phyloP scores from a whole-genome alignment of 257 asterid genomes.

The Buddleja alternifolia region DNA sequence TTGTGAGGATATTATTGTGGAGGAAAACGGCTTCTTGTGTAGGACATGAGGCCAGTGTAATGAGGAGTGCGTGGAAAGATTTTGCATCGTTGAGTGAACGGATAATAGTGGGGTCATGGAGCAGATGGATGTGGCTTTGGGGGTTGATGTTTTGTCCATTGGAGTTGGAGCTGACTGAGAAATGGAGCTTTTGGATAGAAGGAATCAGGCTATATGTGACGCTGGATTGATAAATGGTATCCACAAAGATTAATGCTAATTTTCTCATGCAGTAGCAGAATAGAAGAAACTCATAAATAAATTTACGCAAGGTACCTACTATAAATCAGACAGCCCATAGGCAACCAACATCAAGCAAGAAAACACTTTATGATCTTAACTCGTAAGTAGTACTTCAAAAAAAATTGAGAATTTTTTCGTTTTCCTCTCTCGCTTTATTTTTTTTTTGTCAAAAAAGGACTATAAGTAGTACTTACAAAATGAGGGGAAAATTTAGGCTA shows the following conservation, averaged over 20 bases:
- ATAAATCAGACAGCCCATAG: too few relatives aligned
- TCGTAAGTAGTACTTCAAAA: too few relatives aligned
- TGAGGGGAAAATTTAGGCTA: too few relatives aligned
- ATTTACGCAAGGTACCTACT: too few relatives aligned
- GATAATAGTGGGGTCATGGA: conserved; percentile 51
- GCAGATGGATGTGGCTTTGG: conserved; percentile 38
- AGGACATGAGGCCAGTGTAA: conserved; percentile 49
- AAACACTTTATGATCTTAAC: too few relatives aligned
- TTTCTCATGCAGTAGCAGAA: conserved; percentile 51
- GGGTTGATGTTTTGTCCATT: conserved; percentile 43
- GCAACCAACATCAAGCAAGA: not conserved
- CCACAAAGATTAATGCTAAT: conserved; percentile 18
- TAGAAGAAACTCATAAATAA: not conserved
- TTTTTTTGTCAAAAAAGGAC: too few relatives aligned
- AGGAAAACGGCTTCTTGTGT: conserved; percentile 53
- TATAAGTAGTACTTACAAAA: too few relatives aligned
- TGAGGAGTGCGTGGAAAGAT: conserved; percentile 64
- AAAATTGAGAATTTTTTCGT: too few relatives aligned
- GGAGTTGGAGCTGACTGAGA: conserved; percentile 33
- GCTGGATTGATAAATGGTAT: conserved; percentile 17
- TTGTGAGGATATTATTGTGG: conserved; percentile 47
- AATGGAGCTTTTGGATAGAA: conserved; percentile 30
- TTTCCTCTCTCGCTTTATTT: too few relatives aligned
- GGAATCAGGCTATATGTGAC: conserved; percentile 11
- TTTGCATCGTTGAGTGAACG: conserved; percentile 47